Base-by-base conservation (phyloP, 441 rosid genomes). In the Populus trichocarpa region DNA sequence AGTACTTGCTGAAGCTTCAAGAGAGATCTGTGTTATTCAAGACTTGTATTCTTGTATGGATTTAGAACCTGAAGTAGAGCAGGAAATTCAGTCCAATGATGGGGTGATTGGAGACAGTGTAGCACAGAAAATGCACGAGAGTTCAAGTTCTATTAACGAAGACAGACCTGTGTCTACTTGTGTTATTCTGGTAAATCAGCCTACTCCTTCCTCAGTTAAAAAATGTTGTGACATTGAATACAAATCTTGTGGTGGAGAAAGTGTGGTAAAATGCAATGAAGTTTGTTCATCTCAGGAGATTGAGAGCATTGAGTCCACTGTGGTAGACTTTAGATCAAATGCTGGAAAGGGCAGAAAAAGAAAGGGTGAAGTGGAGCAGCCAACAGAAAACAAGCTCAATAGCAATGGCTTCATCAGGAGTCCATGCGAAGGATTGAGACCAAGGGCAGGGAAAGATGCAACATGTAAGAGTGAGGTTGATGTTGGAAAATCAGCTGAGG, bases 391-490 rank as follows among this genome's bases (percentile, higher is more conserved):
- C 76, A 81, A 83, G 67, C 64, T 73, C 46, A 67, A 69, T 66
- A 35, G 72, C 74, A 71, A 78, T 75, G 88, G 87, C 80, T 97
- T 92, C 81, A 90, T 93, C 57, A 89, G 87, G 89, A 83, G 99
- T 82, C 99, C 99, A 57, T 97, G 99, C 82, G 99, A 97, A 95
- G 95, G 99, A 69, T 85, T 97, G 89, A 97, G 99, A 84, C 86
- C 98, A 26, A 90, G 97, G 85, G 84, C 84, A 16, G 80, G 77
- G 74, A 89, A 86, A 86, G 88, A 86, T 59, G 70, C 74, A 69
- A 73, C 78, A 38, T 28, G 53, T 32, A 83, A 77, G 75, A 81
- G 72, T 71, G 83, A 70, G 74, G 35, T 38, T 32, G 82, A 83
- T 35, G 30, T 75, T 67, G 67, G 70, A 79, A 76, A 78, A 71